These are phyloP conservation scores for Domatiomyces globalis DNA, from an alignment of 2,329 filamentous ascomycete genomes.

Conservation along the genomic window DNA sequence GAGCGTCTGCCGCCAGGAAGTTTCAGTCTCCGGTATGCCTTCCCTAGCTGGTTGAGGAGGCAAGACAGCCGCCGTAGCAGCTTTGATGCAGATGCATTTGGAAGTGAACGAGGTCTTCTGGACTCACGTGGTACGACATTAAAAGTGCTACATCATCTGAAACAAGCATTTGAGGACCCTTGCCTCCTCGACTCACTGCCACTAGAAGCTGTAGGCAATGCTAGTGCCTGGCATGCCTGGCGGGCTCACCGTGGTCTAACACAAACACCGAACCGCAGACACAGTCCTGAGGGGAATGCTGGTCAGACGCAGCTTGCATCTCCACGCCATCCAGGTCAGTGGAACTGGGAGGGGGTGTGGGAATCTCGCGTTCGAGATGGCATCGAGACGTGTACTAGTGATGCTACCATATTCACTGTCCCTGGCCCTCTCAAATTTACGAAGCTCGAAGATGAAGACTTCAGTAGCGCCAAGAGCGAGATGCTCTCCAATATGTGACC, in stretches of 20 bases:
- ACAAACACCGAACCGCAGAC: constrained; percentile 6
- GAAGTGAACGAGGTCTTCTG: neutral
- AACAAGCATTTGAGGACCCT: constrained; percentile 66
- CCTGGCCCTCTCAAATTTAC: constrained; percentile 46
- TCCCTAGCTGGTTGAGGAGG: constrained; percentile 65
- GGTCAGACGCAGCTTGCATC: constrained; percentile 5
- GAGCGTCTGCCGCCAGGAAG: constrained; percentile 75
- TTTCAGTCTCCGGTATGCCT: constrained; percentile 81
- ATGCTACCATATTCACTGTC: constrained; percentile 59
- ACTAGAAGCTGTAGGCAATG: constrained; percentile 70
- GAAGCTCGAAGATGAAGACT: constrained; percentile 45
- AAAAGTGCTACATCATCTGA: constrained; percentile 54
- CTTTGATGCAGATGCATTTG: neutral
- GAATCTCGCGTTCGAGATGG: constrained; percentile 72
- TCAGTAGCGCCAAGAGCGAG: constrained; percentile 34
- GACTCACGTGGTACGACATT: constrained; percentile 3
- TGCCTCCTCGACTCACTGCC: constrained; percentile 63
- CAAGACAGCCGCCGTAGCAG: neutral
- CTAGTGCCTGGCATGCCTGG: constrained; percentile 92
- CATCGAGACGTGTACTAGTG: constrained; percentile 61
- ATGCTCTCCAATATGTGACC: neutral
- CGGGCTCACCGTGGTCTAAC: constrained; percentile 47
- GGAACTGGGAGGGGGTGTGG: constrained; percentile 98
- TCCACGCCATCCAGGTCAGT: constrained; percentile 53
- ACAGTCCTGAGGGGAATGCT: constrained; percentile 4